These are phyloP conservation scores for Chlorociboria aeruginascens DNA, from an alignment of 495 filamentous ascomycete genomes.

Conservation along the genomic window DNA sequence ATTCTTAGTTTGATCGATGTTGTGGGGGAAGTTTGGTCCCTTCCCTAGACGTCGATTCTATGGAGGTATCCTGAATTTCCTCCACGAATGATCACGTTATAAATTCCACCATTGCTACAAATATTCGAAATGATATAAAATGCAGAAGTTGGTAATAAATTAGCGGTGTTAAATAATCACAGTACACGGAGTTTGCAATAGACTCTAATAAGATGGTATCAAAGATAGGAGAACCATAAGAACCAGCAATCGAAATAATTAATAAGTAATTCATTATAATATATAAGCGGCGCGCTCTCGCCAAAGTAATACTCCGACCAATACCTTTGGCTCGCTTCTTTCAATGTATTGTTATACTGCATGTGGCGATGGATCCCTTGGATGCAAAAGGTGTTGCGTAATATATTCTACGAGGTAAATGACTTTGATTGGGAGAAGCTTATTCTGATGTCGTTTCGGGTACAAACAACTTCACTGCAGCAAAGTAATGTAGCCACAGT, in stretches of 20 bases:
- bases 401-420: too few relatives aligned
- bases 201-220: conserved; percentile 41
- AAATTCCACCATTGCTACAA: conserved; percentile 35
- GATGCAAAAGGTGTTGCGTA: too few relatives aligned
- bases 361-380: too few relatives aligned
- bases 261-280: background rate
- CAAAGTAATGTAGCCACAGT: too few relatives aligned
- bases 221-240: conserved; percentile 23
- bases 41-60: conserved; percentile 37
- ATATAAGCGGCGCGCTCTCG: background rate
- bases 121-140: conserved; percentile 39
- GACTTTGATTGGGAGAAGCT: too few relatives aligned
- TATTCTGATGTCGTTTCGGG: too few relatives aligned
- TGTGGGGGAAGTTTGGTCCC: background rate
- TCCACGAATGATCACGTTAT: conserved; percentile 43
- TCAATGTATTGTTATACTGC: conserved; percentile 19
- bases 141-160: conserved; percentile 26
- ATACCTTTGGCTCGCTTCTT: conserved; percentile 39
- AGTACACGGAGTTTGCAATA: conserved; percentile 8
- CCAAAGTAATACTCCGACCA: conserved; percentile 31
- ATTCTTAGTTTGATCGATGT: too few relatives aligned
- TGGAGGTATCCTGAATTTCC: conserved; percentile 36
- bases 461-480: too few relatives aligned
- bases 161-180: background rate
- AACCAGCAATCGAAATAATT: background rate